phyloP scores from a whole-genome alignment of 169 alveolate species.

The Condylostoma magnum region DNA sequence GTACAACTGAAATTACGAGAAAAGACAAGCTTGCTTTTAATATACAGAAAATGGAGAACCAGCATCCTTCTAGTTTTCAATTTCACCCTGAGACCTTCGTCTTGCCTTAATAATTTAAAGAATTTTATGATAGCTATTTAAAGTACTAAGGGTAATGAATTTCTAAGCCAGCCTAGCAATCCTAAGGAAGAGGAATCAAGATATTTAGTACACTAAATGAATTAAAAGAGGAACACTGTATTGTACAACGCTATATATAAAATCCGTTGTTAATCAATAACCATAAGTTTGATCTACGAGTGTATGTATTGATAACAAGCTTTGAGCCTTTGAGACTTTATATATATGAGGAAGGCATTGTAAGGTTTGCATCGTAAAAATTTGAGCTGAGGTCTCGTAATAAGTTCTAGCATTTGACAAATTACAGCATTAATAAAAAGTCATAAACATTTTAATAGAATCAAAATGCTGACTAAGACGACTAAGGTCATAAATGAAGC shows the following conservation, averaged over 20 bases:
- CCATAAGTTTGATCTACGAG: conserved; percentile 50
- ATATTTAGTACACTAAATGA: too few relatives aligned
- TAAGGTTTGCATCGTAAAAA: conserved; percentile 69
- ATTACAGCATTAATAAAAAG: conserved; percentile 72
- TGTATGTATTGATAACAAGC: conserved; percentile 50
- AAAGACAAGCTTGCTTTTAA: too few relatives aligned
- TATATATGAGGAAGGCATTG: conserved; percentile 78
- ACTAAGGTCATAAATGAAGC: conserved; percentile 67
- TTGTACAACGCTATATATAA: conserved; percentile 51
- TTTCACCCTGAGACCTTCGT: too few relatives aligned
- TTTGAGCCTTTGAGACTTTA: conserved; percentile 65
- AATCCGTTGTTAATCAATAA: conserved; percentile 65
- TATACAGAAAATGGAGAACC: too few relatives aligned
- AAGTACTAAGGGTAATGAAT: too few relatives aligned
- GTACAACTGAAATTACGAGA: too few relatives aligned
- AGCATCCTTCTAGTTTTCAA: too few relatives aligned
- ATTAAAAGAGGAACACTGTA: too few relatives aligned
- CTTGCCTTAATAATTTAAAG: too few relatives aligned
- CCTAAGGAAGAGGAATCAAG: too few relatives aligned
- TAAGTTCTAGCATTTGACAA: conserved; percentile 74
- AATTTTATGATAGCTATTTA: too few relatives aligned
- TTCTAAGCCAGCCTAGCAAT: too few relatives aligned
- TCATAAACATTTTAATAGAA: conserved; percentile 60
- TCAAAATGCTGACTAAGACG: conserved; percentile 53
- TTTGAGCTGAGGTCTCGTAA: conserved; percentile 40